These are phyloP conservation scores for Vigna mungo DNA, from an alignment of 306 rosid genomes.

Conservation along the genomic window DNA sequence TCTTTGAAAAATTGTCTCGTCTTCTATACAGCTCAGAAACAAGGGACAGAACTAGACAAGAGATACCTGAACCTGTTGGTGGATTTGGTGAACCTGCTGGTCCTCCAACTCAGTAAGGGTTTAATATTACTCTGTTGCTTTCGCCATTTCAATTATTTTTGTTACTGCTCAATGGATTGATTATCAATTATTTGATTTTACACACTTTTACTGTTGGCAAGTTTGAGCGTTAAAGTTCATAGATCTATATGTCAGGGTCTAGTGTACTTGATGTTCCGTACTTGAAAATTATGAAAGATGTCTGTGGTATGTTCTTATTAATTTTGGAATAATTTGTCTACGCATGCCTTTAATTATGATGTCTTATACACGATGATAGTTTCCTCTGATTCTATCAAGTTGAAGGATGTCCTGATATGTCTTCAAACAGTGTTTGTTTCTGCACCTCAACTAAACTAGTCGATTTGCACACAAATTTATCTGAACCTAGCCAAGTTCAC, in stretches of 20 bases:
- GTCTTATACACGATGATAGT: neutral
- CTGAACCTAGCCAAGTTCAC: neutral
- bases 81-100: slow-evolving; percentile 55
- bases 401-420: neutral
- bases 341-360: slow-evolving; percentile 3
- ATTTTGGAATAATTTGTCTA: neutral
- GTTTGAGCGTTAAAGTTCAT: neutral
- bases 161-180: slow-evolving; percentile 5
- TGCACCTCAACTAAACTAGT: neutral
- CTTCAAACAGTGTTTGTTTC: neutral
- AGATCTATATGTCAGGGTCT: neutral
- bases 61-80: slow-evolving; percentile 46
- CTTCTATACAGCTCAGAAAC: slow-evolving; percentile 57
- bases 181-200: neutral
- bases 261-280: neutral
- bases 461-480: neutral
- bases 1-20: slow-evolving; percentile 10
- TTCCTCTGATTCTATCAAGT: slow-evolving; percentile 3
- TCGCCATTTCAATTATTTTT: neutral
- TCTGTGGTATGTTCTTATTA: neutral
- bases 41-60: slow-evolving; percentile 49
- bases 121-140: slow-evolving; percentile 26
- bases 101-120: slow-evolving; percentile 59
- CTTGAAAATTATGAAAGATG: neutral
- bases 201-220: neutral